Evolutionary conservation across 1,139 yeast species (phyloP).

Genomic region (Magnusiomyces tetraspermus): DNA sequence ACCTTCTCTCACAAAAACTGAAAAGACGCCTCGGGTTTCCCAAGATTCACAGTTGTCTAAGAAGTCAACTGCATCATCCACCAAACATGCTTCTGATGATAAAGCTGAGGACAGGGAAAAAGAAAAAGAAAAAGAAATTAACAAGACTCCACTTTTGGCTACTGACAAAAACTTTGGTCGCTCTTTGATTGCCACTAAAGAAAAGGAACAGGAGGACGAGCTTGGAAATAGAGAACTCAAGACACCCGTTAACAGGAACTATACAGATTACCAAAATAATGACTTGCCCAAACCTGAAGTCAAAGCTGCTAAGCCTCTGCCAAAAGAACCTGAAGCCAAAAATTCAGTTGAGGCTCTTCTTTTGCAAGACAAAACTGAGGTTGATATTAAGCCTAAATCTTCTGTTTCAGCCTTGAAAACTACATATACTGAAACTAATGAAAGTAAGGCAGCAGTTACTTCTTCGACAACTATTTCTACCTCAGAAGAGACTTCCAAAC

Average conservation of each 20-base stretch:
- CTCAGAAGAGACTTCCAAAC: not conserved
- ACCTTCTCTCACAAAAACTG: too few relatives aligned
- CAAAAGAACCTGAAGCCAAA: constrained; percentile 38
- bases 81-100: not conserved
- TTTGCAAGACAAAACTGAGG: constrained; percentile 5
- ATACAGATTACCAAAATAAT: constrained; percentile 18
- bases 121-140: too few relatives aligned
- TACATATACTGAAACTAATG: not conserved
- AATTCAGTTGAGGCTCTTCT: constrained; percentile 24
- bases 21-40: too few relatives aligned
- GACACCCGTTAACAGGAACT: not conserved
- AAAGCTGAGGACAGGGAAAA: not conserved
- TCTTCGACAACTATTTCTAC: not conserved
- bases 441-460: not conserved
- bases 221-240: not conserved
- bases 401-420: not conserved
- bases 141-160: constrained; percentile 8
- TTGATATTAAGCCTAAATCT: not conserved
- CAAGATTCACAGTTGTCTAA: too few relatives aligned
- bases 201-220: not conserved
- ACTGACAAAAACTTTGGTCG: constrained; percentile 6
- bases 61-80: not conserved
- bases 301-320: constrained; percentile 39
- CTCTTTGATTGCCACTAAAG: not conserved
- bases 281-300: constrained; percentile 21